Base-by-base conservation (phyloP, 2,329 filamentous ascomycete species). In the Monilinia aucupariae region DNA sequence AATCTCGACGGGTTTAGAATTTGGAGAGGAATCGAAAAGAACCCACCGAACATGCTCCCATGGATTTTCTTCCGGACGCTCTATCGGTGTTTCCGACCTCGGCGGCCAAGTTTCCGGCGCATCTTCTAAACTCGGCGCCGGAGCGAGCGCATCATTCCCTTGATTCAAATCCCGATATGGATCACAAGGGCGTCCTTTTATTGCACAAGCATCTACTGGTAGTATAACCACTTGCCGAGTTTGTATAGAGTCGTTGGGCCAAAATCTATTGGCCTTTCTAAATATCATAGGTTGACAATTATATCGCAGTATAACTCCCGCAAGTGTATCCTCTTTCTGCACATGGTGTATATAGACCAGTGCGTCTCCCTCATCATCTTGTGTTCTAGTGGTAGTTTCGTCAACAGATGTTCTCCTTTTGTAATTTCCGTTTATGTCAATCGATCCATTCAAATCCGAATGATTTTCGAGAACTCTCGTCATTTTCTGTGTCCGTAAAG, bases 21-120 rank as follows among this genome's bases (percentile, higher is more conserved):
- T 78, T 48, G 80, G 78, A 66, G 83, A 82, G 27, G 86, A 88
- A 66, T 93, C 90, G 32, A 97, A 82, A 37, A 88, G 80, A 1
- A 96, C 90, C 91, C 92, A 97, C 52, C 90, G 87, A 64, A 96
- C 91, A 75, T 97, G 92, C 64, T 84, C 88, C 90, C 91, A 96
- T 5, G 85, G 84, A 56, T 90, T 88, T 37, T 81, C 77, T 56
- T 74, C 73, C 5, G 70, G 58, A 64, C 53, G 67, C 66, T 69
- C 68, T 67, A 68, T 64, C 69, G 69, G 68, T 22, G 64, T 69
- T 56, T 64, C 64, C 32, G 66, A 65, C 48, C 56, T 56, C 74
- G 63, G 56, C 71, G 32, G 71, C 68, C 67, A 74, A 27, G 69
- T 65, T 59, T 67, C 63, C 5, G 65, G 59, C 61, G 74, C 48